These are phyloP conservation scores for Besnoitia besnoiti DNA, from an alignment of 169 alveolate species.

Conservation along the genomic window DNA sequence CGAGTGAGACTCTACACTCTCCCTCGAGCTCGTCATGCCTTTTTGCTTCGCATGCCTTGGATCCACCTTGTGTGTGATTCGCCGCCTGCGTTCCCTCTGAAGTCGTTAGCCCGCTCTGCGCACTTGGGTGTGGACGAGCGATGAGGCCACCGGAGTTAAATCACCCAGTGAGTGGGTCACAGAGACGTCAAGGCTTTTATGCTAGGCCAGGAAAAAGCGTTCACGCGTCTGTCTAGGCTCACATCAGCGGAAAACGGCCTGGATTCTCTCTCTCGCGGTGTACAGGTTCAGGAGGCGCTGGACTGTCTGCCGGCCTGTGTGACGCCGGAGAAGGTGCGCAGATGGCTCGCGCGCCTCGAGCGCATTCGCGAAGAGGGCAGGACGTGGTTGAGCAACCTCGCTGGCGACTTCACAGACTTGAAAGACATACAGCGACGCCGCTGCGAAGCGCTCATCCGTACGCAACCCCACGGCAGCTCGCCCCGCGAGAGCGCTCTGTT, in stretches of 20 bases:
- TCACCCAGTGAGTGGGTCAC: background rate
- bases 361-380: background rate
- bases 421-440: background rate
- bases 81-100: too few relatives aligned
- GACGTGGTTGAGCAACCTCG: background rate
- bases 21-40: too few relatives aligned
- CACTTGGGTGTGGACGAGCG: background rate
- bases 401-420: background rate
- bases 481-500: too few relatives aligned
- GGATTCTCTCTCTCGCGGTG: background rate
- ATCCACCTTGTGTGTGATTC: too few relatives aligned
- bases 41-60: too few relatives aligned
- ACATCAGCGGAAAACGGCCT: background rate
- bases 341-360: constrained; percentile 9
- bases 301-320: background rate
- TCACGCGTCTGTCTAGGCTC: background rate
- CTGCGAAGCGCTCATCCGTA: background rate
- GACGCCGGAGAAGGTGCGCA: background rate
- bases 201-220: background rate
- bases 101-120: too few relatives aligned
- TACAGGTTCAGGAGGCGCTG: constrained; percentile 11
- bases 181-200: background rate
- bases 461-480: too few relatives aligned
- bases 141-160: background rate
- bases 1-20: too few relatives aligned